Evolutionary conservation across 805 yeast species (phyloP), one percentile per base, ranked within the genome.

Genomic region (Lachancea meyersii): DNA sequence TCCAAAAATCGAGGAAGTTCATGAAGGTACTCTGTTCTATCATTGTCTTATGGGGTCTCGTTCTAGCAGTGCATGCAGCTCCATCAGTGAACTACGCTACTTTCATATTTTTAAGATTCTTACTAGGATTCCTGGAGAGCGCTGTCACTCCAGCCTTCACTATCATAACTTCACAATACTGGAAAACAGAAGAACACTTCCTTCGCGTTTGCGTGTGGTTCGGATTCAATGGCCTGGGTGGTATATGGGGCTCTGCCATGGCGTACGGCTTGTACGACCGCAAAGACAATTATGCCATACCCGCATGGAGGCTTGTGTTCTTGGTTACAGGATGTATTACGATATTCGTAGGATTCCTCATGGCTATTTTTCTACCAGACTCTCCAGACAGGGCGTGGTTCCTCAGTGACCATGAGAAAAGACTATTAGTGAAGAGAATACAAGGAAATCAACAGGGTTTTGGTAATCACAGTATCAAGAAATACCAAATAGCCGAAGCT

Each of bases 281-380:
- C n/a, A 40, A 40, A 4, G 62, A 70, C 26, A 6, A 23, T 10
- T 23, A 23, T 10, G 10, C 26, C 10, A 57, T 76, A 10, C 65
- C 58, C 1, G 64, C 79, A 3, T 82, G 87, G 87, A 76, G 72
- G 52, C 55, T 75, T 10, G 57, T 78, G 3, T 82, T 71, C 54
- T 61, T 82, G 37, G 65, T 78, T 23, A 69, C 74, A 32, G 89
- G 89, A 7, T 55, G 68, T 9, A 65, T 76, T 43, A 78, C 84
- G 5, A 57, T 77, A 7, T 50, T 70, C 7, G 48, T 74, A 16
- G 81, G 80, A 6, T 41, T 72, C 6, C 38, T 68, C 2, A 61
- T 75, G 47, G 51, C 57, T 31, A 44, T 73, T 40, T 74, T 72
- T 49, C 48, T 80, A 31, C 82, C 83, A 13, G 77, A 74, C 47